These are phyloP conservation scores for Trifolium repens DNA, from an alignment of 306 rosid genomes.

Conservation along the genomic window DNA sequence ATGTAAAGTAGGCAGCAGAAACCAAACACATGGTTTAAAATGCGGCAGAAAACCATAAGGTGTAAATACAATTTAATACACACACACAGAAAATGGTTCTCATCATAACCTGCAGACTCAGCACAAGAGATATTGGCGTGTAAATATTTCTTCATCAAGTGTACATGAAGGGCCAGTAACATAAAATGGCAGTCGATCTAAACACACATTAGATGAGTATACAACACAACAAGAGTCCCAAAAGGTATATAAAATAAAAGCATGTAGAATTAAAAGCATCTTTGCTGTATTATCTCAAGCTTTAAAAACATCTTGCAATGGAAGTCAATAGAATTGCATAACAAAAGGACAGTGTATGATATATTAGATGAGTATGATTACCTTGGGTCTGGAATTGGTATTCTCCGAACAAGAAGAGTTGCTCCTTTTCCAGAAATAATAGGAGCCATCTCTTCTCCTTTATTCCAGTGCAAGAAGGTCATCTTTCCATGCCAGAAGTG, in stretches of 20 bases:
- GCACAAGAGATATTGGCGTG: conserved; percentile 10
- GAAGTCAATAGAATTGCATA: conserved; percentile 32
- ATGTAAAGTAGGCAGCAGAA: conserved; percentile 9
- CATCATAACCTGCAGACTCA: not conserved
- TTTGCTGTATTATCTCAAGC: conserved; percentile 18
- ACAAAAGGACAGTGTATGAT: conserved; percentile 21
- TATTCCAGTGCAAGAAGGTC: conserved; percentile 81
- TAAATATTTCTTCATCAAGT: conserved; percentile 23
- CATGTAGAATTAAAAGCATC: conserved; percentile 11
- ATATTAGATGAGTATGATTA: conserved; percentile 46
- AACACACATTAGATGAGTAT: not conserved
- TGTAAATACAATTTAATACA: conserved; percentile 12
- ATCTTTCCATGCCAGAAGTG: conserved; percentile 64
- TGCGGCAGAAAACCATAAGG: not conserved
- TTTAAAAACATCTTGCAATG: conserved; percentile 30
- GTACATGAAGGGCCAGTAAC: conserved; percentile 1
- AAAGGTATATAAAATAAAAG: conserved; percentile 4
- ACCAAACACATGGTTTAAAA: conserved; percentile 4
- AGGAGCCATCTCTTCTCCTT: conserved; percentile 91
- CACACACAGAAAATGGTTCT: conserved; percentile 23
- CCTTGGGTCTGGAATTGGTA: conserved; percentile 70
- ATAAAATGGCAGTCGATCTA: not conserved
- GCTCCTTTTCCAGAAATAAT: conserved; percentile 64
- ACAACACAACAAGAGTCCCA: conserved; percentile 1
- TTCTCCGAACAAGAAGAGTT: conserved; percentile 82